A percentile compares a stretch with the other conserved stretches of the same genome.
These are phyloP conservation scores for Blastocystis sp. DNA, from an alignment of 352 stramenopile species.

Conservation along the genomic window DNA sequence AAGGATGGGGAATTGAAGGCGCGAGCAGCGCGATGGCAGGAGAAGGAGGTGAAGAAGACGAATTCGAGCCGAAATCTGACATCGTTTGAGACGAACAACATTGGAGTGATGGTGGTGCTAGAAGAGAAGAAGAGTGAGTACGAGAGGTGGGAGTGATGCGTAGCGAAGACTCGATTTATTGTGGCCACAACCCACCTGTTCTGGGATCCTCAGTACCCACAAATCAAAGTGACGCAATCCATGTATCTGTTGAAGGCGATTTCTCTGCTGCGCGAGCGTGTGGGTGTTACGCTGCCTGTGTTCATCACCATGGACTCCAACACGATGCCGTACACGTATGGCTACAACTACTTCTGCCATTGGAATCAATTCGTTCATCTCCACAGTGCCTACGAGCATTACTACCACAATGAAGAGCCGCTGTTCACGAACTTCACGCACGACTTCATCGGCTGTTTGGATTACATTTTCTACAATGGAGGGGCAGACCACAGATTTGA, in stretches of 20 bases:
- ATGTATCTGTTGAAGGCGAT: slow-evolving; percentile 1
- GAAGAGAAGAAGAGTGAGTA: neutral
- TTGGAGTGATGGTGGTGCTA: neutral
- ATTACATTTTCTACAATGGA: slow-evolving; percentile 19
- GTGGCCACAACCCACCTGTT: neutral
- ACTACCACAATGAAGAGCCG: neutral
- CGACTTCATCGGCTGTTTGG: slow-evolving; percentile 13
- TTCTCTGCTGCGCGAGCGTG: neutral
- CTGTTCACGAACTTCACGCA: slow-evolving; percentile 15
- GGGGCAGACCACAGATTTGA: neutral
- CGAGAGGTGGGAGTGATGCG: neutral
- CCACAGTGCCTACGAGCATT: neutral
- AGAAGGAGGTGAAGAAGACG: neutral
- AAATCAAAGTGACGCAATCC: neutral
- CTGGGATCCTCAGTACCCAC: neutral
- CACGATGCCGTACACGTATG: neutral
- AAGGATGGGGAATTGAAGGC: neutral
- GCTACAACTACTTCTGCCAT: slow-evolving; percentile 24
- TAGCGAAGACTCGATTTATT: neutral
- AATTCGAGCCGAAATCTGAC: neutral
- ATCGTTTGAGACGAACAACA: neutral
- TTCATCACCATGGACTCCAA: slow-evolving; percentile 27
- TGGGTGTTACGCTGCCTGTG: neutral
- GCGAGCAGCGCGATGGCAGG: neutral
- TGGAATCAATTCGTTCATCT: slow-evolving; percentile 5